Evolutionary conservation across 1,139 yeast genomes (phyloP), one percentile per base, ranked within the genome.

Genomic region (Saccharomycopsis crataegensis): DNA sequence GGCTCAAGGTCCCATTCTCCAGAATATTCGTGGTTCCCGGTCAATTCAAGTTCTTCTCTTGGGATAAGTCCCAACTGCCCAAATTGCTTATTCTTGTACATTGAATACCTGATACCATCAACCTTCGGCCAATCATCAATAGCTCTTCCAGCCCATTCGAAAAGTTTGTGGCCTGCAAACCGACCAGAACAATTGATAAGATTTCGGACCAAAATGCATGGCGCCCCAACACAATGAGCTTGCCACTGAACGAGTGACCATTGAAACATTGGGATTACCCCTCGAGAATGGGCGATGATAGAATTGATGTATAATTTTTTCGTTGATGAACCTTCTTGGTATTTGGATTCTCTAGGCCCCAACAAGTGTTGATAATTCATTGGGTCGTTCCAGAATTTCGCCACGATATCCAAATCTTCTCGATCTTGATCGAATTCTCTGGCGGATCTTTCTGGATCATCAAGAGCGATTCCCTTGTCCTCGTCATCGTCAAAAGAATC

Each of bases 251-350:
- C 60, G 46, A 75, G 57, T 1, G 84, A 83, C 89, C 94, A 90
- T 55, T 78, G 70, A 62, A 87, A 82, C 81, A 83, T 79, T n/a
- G 93, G 85, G 31, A 86, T 77, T 0, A 80, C 74, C 4, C 96
- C 97, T 57, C 97, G 71, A 0, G 96, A 87, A 65, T 91, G 98
- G 2, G 82, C 83, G 40, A 87, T 72, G 6, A 85, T 72, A 1
- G 83, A 66, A 51, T 79, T 78, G 6, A 43, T 16, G 45, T 43
- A 28, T 17, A 43, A 14, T 14, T 43, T 43, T 12, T 12, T 12
- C 17, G 7, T 43, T 22, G 28, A 22, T 22, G 28, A 22, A 22
- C 4, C 4, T 14, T 37, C 41, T 14, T 14, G 41, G n/a, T 14
- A 37, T 12, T 37, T 37, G 2, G 41, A 12, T 22, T 5, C 57